phyloP scores from a whole-genome alignment of 768 basidiomycete species.

The Termitomyces sp. region DNA sequence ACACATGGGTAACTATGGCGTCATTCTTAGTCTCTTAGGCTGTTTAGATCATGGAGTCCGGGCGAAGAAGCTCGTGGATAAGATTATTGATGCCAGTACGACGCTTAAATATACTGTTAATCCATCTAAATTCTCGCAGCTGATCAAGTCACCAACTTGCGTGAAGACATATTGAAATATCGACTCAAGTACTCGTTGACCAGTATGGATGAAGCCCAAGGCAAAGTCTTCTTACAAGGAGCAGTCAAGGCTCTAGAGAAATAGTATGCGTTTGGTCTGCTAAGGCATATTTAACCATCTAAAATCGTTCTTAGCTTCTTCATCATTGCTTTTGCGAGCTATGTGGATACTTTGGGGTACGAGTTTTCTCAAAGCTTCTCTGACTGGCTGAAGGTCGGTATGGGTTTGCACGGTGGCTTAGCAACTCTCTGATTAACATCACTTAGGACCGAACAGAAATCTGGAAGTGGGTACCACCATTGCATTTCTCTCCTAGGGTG shows the following conservation, averaged over 20 bases:
- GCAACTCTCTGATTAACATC: background rate
- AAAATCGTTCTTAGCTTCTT: constrained; percentile 60
- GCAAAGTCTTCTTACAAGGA: constrained; percentile 51
- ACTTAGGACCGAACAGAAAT: constrained; percentile 76
- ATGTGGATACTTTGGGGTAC: constrained; percentile 55
- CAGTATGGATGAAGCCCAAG: constrained; percentile 60
- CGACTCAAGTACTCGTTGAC: constrained; percentile 84
- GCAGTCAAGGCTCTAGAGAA: constrained; percentile 79
- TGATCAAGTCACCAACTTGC: constrained; percentile 86
- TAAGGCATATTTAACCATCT: background rate
- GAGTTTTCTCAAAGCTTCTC: constrained; percentile 67
- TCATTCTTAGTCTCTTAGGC: constrained; percentile 89
- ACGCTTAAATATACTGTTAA: constrained; percentile 1
- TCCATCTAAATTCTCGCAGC: constrained; percentile 36
- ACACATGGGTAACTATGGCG: constrained; percentile 86
- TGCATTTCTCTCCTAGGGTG: background rate
- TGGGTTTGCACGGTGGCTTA: background rate
- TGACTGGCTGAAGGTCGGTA: constrained; percentile 74
- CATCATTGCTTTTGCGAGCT: constrained; percentile 89
- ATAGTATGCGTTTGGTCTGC: constrained; percentile 55
- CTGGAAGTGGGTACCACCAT: constrained; percentile 63
- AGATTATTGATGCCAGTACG: constrained; percentile 72
- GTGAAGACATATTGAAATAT: constrained; percentile 82
- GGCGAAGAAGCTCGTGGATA: constrained; percentile 87
- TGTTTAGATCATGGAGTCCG: constrained; percentile 82